Evolutionary conservation across 305 asterid species (phyloP), one percentile per base, ranked within the genome.

Genomic region (Rubia balearica): DNA sequence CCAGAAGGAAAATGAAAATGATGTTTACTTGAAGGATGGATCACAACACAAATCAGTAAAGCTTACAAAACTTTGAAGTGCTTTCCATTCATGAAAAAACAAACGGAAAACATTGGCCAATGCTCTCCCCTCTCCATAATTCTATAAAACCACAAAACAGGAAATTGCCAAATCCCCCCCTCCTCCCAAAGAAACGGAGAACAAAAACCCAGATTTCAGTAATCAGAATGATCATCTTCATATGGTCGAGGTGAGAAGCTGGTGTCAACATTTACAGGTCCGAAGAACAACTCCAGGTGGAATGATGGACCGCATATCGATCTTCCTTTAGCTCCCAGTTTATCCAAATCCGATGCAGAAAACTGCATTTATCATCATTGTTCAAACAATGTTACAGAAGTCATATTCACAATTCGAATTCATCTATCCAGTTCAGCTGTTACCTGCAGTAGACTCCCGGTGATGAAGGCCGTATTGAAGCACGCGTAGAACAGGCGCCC

Each of bases 401-500:
- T 51, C 22, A 5, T 51, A 17, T 17, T 51, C 10, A 6, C 19
- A 48, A 14, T 1, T 33, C 36, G 36, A 33, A 3, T 3, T 33
- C 36, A 33, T 33, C 36, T 33, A 2, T 33, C 2, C 36, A 2
- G 5, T 33, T 33, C 21, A 51, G 21, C 13, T 27, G 36, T 57
- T 74, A 90, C 97, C 91, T 88, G 96, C 61, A 90, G 74, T 5
- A 90, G 76, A 78, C 95, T 85, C 70, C 85, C 81, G 2, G 81
- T 83, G 69, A 90, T 87, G 82, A 88, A 90, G 57, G 96, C 80
- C 10, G 94, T 88, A 63, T 90, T 90, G 85, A 90, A 90, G 85
- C 96, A 89, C 4, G 81, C 88, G 21, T 90, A 87, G 79, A 90
- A 90, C 60, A 90, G 80, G 21, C 94, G 89, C 55, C 94, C 92